Percentiles rank a stretch among this genome's conserved stretches.
Conservation (phyloP, 192 early-diverging fungal species). For the Phlyctochytrium planicorne region DNA sequence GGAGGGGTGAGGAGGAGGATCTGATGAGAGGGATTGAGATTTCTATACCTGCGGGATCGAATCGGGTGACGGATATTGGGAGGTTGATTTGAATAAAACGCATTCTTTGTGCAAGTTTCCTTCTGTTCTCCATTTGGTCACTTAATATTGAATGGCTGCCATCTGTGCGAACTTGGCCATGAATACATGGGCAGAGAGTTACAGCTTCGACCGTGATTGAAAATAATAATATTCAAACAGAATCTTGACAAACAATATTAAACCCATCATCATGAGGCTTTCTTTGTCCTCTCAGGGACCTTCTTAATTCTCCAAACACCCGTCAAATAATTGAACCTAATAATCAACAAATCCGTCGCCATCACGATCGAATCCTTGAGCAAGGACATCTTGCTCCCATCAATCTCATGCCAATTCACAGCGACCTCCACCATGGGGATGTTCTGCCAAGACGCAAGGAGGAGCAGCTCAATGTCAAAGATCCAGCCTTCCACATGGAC, state of each 20-base stretch:
- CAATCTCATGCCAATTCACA: constrained; percentile 96
- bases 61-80: too few relatives aligned
- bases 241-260: too few relatives aligned
- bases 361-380: constrained; percentile 85
- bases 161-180: too few relatives aligned
- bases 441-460: constrained; percentile 69
- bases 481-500: constrained; percentile 98
- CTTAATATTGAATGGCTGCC: too few relatives aligned
- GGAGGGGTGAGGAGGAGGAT: neutral
- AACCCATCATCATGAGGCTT: neutral
- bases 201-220: too few relatives aligned
- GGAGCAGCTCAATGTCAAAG: constrained; percentile 94
- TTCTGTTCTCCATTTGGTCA: too few relatives aligned
- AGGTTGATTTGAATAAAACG: too few relatives aligned
- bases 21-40: too few relatives aligned
- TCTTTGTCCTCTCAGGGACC: neutral
- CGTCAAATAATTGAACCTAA: constrained; percentile 80
- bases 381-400: constrained; percentile 89
- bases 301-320: constrained; percentile 66
- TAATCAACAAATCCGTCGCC: constrained; percentile 84
- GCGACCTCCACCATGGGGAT: constrained; percentile 87
- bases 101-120: too few relatives aligned
- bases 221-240: too few relatives aligned
- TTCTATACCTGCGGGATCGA: too few relatives aligned
- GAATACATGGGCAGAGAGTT: too few relatives aligned